These are phyloP conservation scores for Hyphopichia pseudoburtonii DNA, from an alignment of 1,139 yeast genomes.

Conservation along the genomic window DNA sequence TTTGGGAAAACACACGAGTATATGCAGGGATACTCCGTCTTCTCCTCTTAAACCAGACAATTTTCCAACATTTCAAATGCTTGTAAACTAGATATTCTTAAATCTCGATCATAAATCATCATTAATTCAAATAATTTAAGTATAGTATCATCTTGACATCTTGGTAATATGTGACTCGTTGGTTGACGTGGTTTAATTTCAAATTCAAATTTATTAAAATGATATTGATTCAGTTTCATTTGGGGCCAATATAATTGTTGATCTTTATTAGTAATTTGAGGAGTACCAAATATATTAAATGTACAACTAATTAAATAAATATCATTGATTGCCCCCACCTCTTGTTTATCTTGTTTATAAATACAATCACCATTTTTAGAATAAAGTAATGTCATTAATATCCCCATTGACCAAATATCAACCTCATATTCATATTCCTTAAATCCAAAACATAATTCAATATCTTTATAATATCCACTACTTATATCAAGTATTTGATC, in stretches of 20 bases:
- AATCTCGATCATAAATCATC: slow-evolving; percentile 23
- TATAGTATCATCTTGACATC: slow-evolving; percentile 19
- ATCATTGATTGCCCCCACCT: slow-evolving; percentile 52
- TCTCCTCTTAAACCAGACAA: not conserved
- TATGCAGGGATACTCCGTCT: not conserved
- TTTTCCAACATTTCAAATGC: not conserved
- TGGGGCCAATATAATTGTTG: slow-evolving; percentile 39
- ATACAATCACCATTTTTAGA: slow-evolving; percentile 46
- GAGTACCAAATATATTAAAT: slow-evolving; percentile 69
- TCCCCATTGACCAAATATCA: slow-evolving; percentile 83
- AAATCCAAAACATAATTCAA: slow-evolving; percentile 78
- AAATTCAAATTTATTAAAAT: slow-evolving; percentile 32
- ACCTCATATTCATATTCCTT: slow-evolving; percentile 58
- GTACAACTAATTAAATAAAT: slow-evolving; percentile 63
- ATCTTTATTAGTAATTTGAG: slow-evolving; percentile 22
- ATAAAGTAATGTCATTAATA: slow-evolving; percentile 61
- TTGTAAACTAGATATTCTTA: not conserved
- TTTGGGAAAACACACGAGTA: no score
- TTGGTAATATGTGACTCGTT: slow-evolving; percentile 23
- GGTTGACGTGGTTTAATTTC: slow-evolving; percentile 15
- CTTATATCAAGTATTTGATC: slow-evolving; percentile 69
- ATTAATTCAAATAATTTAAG: slow-evolving; percentile 19
- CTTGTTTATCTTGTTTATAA: slow-evolving; percentile 32
- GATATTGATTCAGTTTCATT: slow-evolving; percentile 29
- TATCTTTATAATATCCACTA: slow-evolving; percentile 78